Evolutionary conservation across 148 eudicot genomes (phyloP).

Genomic region (Talinum fruticosum): DNA sequence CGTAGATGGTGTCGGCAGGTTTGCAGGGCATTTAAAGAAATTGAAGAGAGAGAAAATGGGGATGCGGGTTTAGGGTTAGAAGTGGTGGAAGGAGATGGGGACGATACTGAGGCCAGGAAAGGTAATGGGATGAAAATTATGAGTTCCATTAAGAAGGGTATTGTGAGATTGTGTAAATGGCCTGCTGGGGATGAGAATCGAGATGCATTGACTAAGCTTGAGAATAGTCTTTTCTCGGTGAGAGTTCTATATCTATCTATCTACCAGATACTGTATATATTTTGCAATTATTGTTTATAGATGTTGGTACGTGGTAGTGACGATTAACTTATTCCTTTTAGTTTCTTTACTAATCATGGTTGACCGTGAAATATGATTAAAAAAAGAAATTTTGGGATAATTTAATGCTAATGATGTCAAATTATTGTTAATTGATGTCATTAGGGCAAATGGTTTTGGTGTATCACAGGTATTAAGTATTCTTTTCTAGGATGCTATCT

Average conservation of each 20-base stretch:
- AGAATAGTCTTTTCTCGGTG: constrained; percentile 53
- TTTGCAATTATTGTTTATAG: no score
- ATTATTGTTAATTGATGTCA: neutral
- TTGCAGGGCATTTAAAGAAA: constrained; percentile 61
- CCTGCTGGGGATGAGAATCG: constrained; percentile 43
- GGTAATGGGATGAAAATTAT: constrained; percentile 19
- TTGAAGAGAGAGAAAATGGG: constrained; percentile 30
- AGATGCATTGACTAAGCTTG: constrained; percentile 51
- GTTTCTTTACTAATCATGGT: neutral
- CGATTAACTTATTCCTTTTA: neutral
- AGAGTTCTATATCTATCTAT: constrained; percentile 5
- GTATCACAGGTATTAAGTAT: neutral
- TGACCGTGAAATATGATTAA: constrained; percentile 10
- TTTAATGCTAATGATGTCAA: neutral
- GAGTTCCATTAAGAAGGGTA: constrained; percentile 40
- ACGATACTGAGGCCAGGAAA: constrained; percentile 9
- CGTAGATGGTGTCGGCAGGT: constrained; percentile 28
- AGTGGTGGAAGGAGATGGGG: constrained; percentile 16
- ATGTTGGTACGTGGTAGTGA: neutral
- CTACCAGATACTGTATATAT: no score
- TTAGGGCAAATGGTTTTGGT: neutral
- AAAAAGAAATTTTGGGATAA: neutral
- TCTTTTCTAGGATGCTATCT: neutral
- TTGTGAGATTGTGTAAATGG: constrained; percentile 54
- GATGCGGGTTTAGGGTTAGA: neutral